A percentile compares a stretch with the other conserved stretches of the same genome.
Evolutionary conservation across 1,284 basidiomycete genomes (phyloP).

Genomic region (Sanghuangporus sanghuang): DNA sequence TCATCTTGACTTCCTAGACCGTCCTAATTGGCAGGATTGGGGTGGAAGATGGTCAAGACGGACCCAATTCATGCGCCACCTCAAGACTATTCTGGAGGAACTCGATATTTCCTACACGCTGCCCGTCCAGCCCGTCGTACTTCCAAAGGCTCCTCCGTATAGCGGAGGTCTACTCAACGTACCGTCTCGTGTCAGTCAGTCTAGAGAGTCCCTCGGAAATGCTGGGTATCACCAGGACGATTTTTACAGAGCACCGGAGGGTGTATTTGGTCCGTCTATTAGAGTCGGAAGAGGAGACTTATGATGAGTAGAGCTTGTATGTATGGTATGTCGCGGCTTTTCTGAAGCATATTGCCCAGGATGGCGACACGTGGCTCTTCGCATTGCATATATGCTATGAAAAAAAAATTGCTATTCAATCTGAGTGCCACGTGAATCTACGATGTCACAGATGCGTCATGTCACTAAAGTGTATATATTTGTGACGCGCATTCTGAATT

Average conservation of each 20-base stretch:
- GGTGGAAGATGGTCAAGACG: conserved; percentile 71
- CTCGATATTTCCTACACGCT: conserved; percentile 65
- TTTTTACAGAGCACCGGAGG: conserved; percentile 10
- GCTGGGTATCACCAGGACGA: conserved; percentile 15
- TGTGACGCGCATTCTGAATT: background rate
- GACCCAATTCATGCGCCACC: conserved; percentile 65
- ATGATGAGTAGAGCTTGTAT: background rate
- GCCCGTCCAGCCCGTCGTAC: conserved; percentile 65
- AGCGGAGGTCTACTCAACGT: conserved; percentile 12
- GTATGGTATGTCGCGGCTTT: background rate
- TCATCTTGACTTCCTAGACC: conserved; percentile 38
- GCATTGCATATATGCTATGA: too few species aligned
- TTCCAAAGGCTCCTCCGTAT: conserved; percentile 34
- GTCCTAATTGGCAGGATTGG: conserved; percentile 86
- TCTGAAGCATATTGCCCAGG: background rate
- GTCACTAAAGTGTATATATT: background rate
- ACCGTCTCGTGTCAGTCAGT: background rate
- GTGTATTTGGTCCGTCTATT: conserved; percentile 4
- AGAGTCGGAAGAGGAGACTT: background rate
- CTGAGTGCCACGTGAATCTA: background rate
- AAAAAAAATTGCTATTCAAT: too few species aligned
- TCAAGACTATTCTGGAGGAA: conserved; percentile 66
- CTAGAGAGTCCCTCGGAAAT: conserved; percentile 15
- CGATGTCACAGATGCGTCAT: background rate
- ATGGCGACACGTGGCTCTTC: background rate